Conservation (phyloP, 2,329 filamentous ascomycete genomes). For the Didymella lethalis region DNA sequence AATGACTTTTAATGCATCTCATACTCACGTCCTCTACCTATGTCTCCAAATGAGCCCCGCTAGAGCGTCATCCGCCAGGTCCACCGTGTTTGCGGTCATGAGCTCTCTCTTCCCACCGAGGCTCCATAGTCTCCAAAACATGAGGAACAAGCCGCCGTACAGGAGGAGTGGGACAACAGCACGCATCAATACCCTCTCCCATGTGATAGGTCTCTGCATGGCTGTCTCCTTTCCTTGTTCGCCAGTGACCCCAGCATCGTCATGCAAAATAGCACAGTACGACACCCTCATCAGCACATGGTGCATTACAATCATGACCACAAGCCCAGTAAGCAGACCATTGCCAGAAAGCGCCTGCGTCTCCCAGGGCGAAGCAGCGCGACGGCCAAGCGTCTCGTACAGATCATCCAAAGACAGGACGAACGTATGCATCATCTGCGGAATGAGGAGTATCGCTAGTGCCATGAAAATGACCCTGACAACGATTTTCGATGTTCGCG, state of each 20-base stretch:
- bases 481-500: background rate
- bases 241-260: background rate
- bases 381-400: conserved; percentile 17
- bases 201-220: background rate
- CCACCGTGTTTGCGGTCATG: conserved; percentile 6
- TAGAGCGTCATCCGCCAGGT: conserved; percentile 5
- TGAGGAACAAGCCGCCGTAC: background rate
- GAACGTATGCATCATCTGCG: conserved; percentile 16
- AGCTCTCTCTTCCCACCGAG: background rate
- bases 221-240: background rate
- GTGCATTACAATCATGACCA: background rate
- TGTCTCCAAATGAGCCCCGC: conserved; percentile 13
- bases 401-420: conserved; percentile 19
- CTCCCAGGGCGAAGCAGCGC: conserved; percentile 21
- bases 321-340: background rate
- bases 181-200: conserved; percentile 10
- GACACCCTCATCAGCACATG: background rate
- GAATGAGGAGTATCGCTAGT: conserved; percentile 18
- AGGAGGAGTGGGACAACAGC: background rate
- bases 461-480: conserved; percentile 1
- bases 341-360: background rate
- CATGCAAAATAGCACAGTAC: background rate
- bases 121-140: background rate
- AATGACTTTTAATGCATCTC: background rate
- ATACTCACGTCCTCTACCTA: background rate